Evolutionary conservation across 1,284 basidiomycete species (phyloP).

Genomic region (Trametes pubescens): DNA sequence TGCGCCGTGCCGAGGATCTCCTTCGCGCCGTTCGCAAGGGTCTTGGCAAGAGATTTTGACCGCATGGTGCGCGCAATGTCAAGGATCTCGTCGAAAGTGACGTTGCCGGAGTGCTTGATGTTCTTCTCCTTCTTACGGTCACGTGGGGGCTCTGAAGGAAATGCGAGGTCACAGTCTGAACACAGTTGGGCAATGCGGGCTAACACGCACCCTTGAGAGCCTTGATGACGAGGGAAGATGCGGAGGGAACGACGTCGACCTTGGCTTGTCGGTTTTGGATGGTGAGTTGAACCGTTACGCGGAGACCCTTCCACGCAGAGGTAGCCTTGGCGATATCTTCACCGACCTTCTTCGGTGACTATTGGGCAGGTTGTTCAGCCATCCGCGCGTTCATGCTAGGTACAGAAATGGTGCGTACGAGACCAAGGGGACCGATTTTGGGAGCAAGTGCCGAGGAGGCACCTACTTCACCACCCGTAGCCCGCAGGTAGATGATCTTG

Average conservation of each 20-base stretch:
- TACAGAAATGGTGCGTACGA: conserved; percentile 65
- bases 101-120: conserved; percentile 98
- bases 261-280: conserved; percentile 99
- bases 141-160: conserved; percentile 89
- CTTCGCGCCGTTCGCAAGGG: conserved; percentile 90
- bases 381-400: background rate
- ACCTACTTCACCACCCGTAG: conserved; percentile 99
- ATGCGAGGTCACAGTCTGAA: background rate
- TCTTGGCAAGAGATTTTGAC: conserved; percentile 94
- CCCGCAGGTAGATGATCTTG: conserved; percentile 99
- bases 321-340: conserved; percentile 99
- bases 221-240: conserved; percentile 97
- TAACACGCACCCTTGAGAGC: conserved; percentile 88
- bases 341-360: conserved; percentile 99
- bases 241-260: conserved; percentile 97
- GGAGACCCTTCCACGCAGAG: conserved; percentile 98
- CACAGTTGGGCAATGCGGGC: background rate
- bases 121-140: conserved; percentile 99
- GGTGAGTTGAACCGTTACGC: conserved; percentile 98
- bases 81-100: conserved; percentile 94
- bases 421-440: conserved; percentile 99
- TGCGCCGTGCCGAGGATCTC: conserved; percentile 96
- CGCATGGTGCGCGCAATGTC: conserved; percentile 98
- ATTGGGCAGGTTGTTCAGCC: conserved; percentile 17
- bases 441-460: conserved; percentile 98